These are phyloP conservation scores for Neospora caninum DNA, from an alignment of 169 alveolate species.

Conservation along the genomic window DNA sequence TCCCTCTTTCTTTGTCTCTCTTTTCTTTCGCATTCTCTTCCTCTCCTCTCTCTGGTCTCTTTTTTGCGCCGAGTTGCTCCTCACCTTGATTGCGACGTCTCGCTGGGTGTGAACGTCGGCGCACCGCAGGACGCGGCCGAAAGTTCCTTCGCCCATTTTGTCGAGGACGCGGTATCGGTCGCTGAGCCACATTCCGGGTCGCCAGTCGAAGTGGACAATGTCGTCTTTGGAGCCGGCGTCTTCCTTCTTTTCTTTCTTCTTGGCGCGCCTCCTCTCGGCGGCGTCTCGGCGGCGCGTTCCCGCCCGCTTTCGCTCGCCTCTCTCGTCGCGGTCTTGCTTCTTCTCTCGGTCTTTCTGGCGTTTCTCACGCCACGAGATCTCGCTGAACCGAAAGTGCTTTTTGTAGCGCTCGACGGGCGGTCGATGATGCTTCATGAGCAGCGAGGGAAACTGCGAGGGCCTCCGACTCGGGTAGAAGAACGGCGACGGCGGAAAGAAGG, in stretches of 20 bases:
- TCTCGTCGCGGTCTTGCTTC: not conserved
- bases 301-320: not conserved
- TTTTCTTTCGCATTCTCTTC: too few species aligned
- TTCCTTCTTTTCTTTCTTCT: constrained; percentile 69
- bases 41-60: too few species aligned
- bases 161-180: constrained; percentile 85
- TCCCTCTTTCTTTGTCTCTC: too few species aligned
- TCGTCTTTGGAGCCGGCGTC: constrained; percentile 71
- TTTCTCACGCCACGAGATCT: not conserved
- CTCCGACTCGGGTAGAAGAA: not conserved
- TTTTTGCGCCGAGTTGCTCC: too few species aligned
- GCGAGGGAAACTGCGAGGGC: not conserved
- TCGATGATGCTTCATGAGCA: not conserved
- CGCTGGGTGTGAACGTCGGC: constrained; percentile 82
- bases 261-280: not conserved
- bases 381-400: not conserved
- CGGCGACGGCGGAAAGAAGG: not conserved
- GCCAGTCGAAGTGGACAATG: constrained; percentile 77
- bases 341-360: not conserved
- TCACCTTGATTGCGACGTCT: constrained; percentile 90
- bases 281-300: constrained; percentile 6
- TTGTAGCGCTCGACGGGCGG: not conserved
- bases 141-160: constrained; percentile 97
- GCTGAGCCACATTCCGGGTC: constrained; percentile 73
- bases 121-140: constrained; percentile 96